phyloP scores from a whole-genome alignment of 2,329 filamentous ascomycete genomes.

The Colletotrichum tropicale region DNA sequence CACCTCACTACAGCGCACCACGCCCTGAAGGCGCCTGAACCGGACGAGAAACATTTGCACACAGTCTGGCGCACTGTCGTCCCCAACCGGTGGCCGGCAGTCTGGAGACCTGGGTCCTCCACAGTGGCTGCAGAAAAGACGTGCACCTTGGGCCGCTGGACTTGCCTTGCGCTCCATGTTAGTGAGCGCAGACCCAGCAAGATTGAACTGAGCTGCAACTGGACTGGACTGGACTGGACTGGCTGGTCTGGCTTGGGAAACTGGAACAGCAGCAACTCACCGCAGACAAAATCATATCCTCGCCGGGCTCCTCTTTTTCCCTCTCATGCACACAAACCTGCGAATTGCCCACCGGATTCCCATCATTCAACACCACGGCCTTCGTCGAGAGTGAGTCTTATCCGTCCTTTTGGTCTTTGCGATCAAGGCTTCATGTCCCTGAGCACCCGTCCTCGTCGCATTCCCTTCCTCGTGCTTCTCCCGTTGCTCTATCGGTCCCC shows the following conservation, averaged over 20 bases:
- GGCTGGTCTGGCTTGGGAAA: neutral
- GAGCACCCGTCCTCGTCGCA: constrained; percentile 6
- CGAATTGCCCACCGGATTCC: constrained; percentile 37
- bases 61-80: constrained; percentile 14
- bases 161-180: neutral
- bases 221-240: neutral
- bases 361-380: constrained; percentile 33
- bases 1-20: neutral
- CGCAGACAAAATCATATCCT: constrained; percentile 46
- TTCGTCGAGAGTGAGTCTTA: constrained; percentile 42
- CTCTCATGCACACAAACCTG: constrained; percentile 43
- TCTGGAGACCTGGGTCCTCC: neutral
- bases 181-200: constrained; percentile 1
- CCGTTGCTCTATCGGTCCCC: neutral
- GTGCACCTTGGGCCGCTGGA: neutral
- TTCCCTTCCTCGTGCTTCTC: neutral
- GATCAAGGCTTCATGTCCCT: constrained; percentile 34
- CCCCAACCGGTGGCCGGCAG: neutral
- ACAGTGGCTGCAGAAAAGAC: neutral
- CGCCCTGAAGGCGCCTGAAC: neutral
- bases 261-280: constrained; percentile 15
- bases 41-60: neutral
- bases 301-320: constrained; percentile 47
- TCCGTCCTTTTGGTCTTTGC: constrained; percentile 37
- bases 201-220: neutral